phyloP scores from a whole-genome alignment of 163 green algal genomes.

The Chlamydomonas reinhardtii region DNA sequence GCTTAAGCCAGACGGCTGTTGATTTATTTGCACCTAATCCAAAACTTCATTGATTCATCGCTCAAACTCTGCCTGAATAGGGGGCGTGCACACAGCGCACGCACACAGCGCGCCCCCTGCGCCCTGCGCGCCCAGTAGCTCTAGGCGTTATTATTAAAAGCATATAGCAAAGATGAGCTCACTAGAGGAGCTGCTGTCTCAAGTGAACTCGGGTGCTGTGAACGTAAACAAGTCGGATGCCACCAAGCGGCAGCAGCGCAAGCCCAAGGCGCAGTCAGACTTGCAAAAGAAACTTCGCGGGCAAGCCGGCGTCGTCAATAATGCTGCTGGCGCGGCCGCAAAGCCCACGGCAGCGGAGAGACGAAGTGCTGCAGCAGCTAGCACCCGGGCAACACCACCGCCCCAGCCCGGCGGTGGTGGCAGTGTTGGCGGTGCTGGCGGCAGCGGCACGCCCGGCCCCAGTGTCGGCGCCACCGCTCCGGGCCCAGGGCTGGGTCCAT shows the following conservation, averaged over 20 bases:
- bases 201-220: constrained; percentile 26
- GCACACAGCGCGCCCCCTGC: no score
- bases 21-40: no score
- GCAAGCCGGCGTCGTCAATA: constrained; percentile 19
- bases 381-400: not conserved
- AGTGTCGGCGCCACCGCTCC: no score
- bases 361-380: not conserved
- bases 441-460: not conserved
- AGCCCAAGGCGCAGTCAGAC: constrained; percentile 34
- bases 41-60: no score
- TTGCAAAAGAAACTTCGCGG: constrained; percentile 20
- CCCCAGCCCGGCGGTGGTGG: not conserved
- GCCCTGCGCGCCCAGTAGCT: no score
- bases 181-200: constrained; percentile 27
- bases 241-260: constrained; percentile 35
- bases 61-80: no score
- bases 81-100: no score
- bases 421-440: not conserved
- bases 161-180: not conserved
- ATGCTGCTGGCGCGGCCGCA: no score
- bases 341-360: not conserved
- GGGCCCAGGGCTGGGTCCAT: no score
- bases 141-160: no score
- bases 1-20: no score
- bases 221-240: constrained; percentile 7